Conservation (phyloP, 1,284 basidiomycete genomes). For the Moesziomyces aphidis region DNA sequence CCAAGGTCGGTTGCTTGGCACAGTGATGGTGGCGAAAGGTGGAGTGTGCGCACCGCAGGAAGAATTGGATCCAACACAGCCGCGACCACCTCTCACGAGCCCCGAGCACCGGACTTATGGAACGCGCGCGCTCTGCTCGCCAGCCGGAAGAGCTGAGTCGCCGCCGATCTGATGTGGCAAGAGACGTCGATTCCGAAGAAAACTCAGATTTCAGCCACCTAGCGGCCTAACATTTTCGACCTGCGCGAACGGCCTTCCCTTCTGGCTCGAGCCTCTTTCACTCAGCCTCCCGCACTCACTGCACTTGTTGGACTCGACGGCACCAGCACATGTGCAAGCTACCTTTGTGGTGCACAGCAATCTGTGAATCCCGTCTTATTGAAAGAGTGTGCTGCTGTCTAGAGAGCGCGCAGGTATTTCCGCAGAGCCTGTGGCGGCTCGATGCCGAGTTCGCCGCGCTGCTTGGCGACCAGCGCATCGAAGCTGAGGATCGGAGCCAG, state of each 20-base stretch:
- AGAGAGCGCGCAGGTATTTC: constrained; percentile 20
- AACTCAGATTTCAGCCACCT: no score
- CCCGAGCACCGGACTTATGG: no score
- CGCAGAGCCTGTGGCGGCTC: constrained; percentile 29
- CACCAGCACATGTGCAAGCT: no score
- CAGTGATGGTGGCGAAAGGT: not conserved
- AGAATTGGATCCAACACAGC: not conserved
- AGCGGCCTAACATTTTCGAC: no score
- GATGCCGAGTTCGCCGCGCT: constrained; percentile 19
- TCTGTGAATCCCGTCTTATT: no score
- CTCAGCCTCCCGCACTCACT: no score
- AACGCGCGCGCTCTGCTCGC: no score
- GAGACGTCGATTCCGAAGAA: not conserved
- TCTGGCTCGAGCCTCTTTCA: no score
- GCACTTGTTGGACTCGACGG: no score
- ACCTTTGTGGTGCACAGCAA: no score
- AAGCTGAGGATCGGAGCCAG: constrained; percentile 41
- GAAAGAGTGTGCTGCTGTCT: not conserved
- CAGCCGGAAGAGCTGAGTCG: not conserved
- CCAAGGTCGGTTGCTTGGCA: not conserved
- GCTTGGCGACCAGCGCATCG: constrained; percentile 25
- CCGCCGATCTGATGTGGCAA: not conserved
- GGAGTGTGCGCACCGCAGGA: not conserved
- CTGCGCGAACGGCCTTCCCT: no score
- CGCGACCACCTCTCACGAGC: no score